phyloP scores from a whole-genome alignment of 495 filamentous ascomycete species.

The Cryomyces antarcticus region DNA sequence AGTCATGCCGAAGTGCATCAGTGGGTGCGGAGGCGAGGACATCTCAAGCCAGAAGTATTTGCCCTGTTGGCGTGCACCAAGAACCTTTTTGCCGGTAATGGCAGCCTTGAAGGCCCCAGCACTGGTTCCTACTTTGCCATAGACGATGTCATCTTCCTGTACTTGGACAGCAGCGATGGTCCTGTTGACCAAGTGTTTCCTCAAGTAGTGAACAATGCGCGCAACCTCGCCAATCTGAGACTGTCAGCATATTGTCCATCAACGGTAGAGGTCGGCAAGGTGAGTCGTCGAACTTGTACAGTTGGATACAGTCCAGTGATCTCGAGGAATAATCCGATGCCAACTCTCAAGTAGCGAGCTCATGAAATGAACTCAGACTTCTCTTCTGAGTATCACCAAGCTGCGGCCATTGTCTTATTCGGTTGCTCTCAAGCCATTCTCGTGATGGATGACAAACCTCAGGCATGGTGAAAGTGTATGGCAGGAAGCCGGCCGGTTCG shows the following conservation, averaged over 20 bases:
- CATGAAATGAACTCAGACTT: no score
- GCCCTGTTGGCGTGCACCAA: constrained; percentile 61
- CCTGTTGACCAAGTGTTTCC: constrained; percentile 62
- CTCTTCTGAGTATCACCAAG: no score
- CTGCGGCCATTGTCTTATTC: no score
- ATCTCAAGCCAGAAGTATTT: constrained; percentile 86
- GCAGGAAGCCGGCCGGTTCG: no score
- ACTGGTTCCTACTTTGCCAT: constrained; percentile 69
- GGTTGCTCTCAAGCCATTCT: no score
- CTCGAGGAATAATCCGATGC: no score
- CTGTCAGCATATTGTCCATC: neutral
- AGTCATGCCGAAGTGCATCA: constrained; percentile 86
- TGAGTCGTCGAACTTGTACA: no score
- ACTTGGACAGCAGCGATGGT: constrained; percentile 50
- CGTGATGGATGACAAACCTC: no score
- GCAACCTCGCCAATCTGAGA: constrained; percentile 35
- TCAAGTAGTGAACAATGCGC: constrained; percentile 66
- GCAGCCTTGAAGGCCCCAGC: constrained; percentile 49
- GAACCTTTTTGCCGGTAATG: constrained; percentile 55
- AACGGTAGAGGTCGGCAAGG: no score
- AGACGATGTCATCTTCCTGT: constrained; percentile 61
- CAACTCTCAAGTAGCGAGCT: no score
- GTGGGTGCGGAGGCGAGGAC: constrained; percentile 56
- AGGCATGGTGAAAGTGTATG: no score
- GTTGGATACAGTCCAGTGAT: no score